Base-by-base conservation (phyloP, 2,329 filamentous ascomycete genomes). In the Phoma sp. region DNA sequence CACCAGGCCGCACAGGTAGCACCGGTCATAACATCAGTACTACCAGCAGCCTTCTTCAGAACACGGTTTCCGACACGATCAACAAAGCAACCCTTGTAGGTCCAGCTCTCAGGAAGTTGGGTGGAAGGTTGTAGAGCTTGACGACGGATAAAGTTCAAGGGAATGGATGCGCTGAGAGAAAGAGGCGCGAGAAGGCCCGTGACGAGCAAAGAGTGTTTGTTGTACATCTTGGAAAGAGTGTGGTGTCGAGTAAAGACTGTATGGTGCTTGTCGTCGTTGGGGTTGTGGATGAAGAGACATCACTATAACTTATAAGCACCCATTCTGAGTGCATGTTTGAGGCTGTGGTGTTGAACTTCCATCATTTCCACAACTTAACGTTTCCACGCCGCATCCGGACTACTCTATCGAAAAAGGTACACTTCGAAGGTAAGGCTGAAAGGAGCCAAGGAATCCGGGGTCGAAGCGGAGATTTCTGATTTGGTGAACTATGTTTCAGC, bases 391-490 rank as follows among this genome's bases (percentile, higher is more conserved):
- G 20, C 15, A 20, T 48, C 18, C 36, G 34, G 46, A 34, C 36
- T 48, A 48, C 28, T 5, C 46, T 40, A 40, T 42, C 37, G 46
- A 48, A 48, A 48, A 34, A 34, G 18, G 29, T 42, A 34, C 30
- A 33, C 28, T 21, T 39, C 36, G 28, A 39, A 23, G 15, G 20
- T 33, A 48, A 20, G 29, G 32, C 36, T 48, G 45, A 15, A 23
- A 4, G 42, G 5, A 33, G 21, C 20, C 28, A 26, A 30, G 39
- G 21, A 25, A 9, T 39, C 36, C 26, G 45, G 26, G 28, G 21
- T 30, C 26, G 21, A 26, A 40, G 28, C 45, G 45, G 36, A n/a
- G 36, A 40, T 12, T 11, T 40, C 23, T 34, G 36, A 48, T 48
- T 34, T 17, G 45, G 18, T 23, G 15, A 33, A 32, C 15, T 4